Evolutionary conservation across 2,329 filamentous ascomycete genomes (phyloP), one percentile per base, ranked within the genome.

Genomic region (Colletotrichum sp.): DNA sequence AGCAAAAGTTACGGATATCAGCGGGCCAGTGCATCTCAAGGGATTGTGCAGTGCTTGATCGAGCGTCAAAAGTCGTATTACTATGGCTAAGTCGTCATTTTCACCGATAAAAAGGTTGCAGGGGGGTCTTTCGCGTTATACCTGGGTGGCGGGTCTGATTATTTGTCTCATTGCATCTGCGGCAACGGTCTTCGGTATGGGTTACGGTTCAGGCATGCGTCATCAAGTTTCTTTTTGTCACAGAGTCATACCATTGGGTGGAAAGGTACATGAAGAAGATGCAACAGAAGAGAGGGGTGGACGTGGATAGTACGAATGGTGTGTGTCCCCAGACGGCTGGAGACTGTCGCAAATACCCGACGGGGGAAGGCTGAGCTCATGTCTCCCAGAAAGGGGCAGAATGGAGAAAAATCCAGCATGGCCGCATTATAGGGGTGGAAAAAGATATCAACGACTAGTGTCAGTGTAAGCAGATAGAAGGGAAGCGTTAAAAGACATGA

Each of bases 401-500:
- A 52, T 48, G 64, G 58, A 58, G 58, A 21, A 48, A 64, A 75
- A 30, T 10, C 60, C 71, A 62, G 66, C 66, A 66, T 38, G 66
- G 38, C 66, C 74, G 74, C 74, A 52, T 69, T 64, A 60, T 64
- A 69, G 66, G 58, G 64, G 74, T 61, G 74, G 71, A 18, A 73
- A 73, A 75, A 72, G 52, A 71, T 61, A 52, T 71, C 71, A 75
- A 71, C 75, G 71, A 66, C 62, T 62, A 75, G 71, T 75, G 71
- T 75, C 74, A 76, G 61, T 76, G 66, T 76, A 75, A 70, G 74
- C 71, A 76, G 52, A 76, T 76, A 76, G 74, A 76, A 62, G 60
- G 61, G 52, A 75, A 76, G 74, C 74, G 71, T 75, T 75, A 71
- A 75, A 75, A 76, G 66, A 76, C 30, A 74, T 76, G 66, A 75